Conservation (phyloP, 352 stramenopile genomes). For the Pythium coloratum region DNA sequence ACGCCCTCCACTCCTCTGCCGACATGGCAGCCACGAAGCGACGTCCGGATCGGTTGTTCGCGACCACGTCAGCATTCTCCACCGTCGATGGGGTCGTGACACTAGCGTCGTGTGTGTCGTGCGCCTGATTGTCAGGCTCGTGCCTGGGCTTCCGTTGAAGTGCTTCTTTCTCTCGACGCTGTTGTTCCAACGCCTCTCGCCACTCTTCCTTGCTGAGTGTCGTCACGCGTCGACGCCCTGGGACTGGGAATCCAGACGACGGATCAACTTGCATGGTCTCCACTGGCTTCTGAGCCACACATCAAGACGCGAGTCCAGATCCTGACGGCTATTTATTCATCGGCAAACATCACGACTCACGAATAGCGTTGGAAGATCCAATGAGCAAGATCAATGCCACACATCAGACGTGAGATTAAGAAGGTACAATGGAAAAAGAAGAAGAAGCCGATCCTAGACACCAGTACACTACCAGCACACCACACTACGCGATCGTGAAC, state of each 20-base stretch:
- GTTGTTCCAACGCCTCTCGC: conserved; percentile 36
- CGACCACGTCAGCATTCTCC: conserved; percentile 5
- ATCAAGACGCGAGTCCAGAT: neutral
- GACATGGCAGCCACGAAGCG: conserved; percentile 42
- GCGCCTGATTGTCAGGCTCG: neutral
- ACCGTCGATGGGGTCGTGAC: neutral
- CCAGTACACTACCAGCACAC: neutral
- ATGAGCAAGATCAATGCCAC: no score
- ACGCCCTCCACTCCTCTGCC: conserved; percentile 40
- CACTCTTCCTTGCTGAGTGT: conserved; percentile 39
- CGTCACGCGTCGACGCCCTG: conserved; percentile 27
- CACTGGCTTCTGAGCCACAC: neutral
- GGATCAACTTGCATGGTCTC: neutral
- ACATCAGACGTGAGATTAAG: no score
- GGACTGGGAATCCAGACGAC: neutral
- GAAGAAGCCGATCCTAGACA: neutral
- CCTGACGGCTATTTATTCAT: neutral
- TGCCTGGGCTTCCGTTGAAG: neutral
- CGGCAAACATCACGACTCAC: neutral
- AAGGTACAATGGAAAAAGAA: no score
- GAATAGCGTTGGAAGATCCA: neutral
- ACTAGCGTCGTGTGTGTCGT: neutral
- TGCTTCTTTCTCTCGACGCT: conserved; percentile 37
- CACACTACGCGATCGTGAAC: conserved; percentile 22
- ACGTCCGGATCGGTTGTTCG: conserved; percentile 17